phyloP scores from a whole-genome alignment of 306 rosid genomes.

The Malus domestica region ASM211411v1 NC_041803.1:44562001-44562500 shows the following conservation, averaged over 20 bases:
- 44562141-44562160: neutral
- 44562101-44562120: slow-evolving; percentile 32
- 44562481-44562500: neutral
- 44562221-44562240: neutral
- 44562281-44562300: neutral
- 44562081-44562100: slow-evolving; percentile 24
- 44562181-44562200: neutral
- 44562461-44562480: neutral
- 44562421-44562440: neutral
- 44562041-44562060: slow-evolving; percentile 9
- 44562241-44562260: neutral
- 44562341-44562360: neutral
- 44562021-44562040: slow-evolving; percentile 41
- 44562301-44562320: neutral
- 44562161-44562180: slow-evolving; percentile 12
- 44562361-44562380: neutral
- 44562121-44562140: slow-evolving; percentile 39
- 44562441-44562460: neutral
- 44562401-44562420: neutral
- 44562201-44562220: neutral
- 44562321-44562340: neutral
- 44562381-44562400: neutral
- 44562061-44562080: slow-evolving; percentile 9
- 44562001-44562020: slow-evolving; percentile 29
- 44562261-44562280: neutral